Conservation (phyloP, 257 asterid genomes). For the Nicotiana undulata region DNA sequence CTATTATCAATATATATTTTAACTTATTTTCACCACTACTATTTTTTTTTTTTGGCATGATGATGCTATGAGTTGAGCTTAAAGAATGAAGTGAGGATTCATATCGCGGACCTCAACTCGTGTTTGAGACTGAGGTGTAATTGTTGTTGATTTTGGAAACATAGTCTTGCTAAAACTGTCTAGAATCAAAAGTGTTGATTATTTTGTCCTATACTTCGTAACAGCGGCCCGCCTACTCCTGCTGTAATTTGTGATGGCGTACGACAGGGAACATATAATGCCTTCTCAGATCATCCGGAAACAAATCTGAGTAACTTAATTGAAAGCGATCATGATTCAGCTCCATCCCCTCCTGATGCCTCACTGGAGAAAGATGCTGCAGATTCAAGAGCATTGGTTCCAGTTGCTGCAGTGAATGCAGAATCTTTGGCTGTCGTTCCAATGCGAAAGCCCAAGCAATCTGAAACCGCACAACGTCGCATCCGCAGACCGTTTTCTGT, state of each 20-base stretch:
- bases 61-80: too few relatives aligned
- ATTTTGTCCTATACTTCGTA: neutral
- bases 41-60: too few relatives aligned
- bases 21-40: too few relatives aligned
- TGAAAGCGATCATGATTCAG: conserved; percentile 52
- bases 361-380: conserved; percentile 32
- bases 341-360: conserved; percentile 43
- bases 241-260: conserved; percentile 19
- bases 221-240: conserved; percentile 38
- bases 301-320: conserved; percentile 34
- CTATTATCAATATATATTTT: too few relatives aligned
- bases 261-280: conserved; percentile 21
- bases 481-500: conserved; percentile 78
- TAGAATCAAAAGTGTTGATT: neutral
- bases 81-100: too few relatives aligned
- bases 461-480: conserved; percentile 57
- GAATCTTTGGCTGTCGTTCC: conserved; percentile 49
- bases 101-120: too few relatives aligned
- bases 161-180: neutral
- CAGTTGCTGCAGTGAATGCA: conserved; percentile 29
- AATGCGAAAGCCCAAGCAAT: conserved; percentile 48
- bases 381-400: conserved; percentile 52
- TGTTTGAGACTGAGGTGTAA: too few relatives aligned
- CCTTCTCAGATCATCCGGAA: conserved; percentile 22
- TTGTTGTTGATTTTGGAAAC: too few relatives aligned